Percentiles rank a stretch among this genome's conserved stretches.
These are phyloP conservation scores for Candida odintsovae DNA, from an alignment of 805 yeast genomes.

Conservation along the genomic window DNA sequence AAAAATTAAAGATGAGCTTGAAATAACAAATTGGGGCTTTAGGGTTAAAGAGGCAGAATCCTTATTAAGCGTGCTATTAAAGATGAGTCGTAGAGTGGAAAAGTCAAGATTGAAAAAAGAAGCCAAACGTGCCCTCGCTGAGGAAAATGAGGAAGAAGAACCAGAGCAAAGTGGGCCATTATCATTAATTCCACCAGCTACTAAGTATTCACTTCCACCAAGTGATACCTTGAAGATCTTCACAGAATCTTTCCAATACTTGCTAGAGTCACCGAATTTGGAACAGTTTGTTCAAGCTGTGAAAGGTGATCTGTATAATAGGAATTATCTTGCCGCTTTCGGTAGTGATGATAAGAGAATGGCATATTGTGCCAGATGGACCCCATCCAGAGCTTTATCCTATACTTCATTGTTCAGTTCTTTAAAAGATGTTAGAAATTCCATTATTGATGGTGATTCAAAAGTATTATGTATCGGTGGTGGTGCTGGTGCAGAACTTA, in stretches of 20 bases:
- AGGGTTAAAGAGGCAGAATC: no score
- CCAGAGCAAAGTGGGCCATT: conserved; percentile 4
- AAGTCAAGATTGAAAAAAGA: conserved; percentile 13
- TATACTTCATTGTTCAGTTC: conserved; percentile 62
- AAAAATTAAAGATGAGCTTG: background rate
- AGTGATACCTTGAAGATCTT: conserved; percentile 19
- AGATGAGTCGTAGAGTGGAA: conserved; percentile 20
- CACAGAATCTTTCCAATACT: conserved; percentile 15
- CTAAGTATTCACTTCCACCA: conserved; percentile 17
- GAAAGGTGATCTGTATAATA: conserved; percentile 59
- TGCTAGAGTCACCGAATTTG: conserved; percentile 19
- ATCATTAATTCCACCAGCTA: conserved; percentile 12
- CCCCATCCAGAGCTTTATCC: conserved; percentile 74
- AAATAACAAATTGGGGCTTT: no score
- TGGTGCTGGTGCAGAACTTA: conserved; percentile 84
- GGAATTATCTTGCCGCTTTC: conserved; percentile 71
- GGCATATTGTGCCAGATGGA: conserved; percentile 83
- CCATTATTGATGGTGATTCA: conserved; percentile 27
- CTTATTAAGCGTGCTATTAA: background rate
- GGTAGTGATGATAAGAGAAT: conserved; percentile 53
- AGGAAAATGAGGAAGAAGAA: conserved; percentile 3
- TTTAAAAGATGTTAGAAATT: conserved; percentile 34
- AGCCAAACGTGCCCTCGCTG: conserved; percentile 2
- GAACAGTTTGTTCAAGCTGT: conserved; percentile 55
- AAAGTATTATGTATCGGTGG: conserved; percentile 71